phyloP scores from a whole-genome alignment of 2,329 filamentous ascomycete genomes.

The Microsporum canis region DNA sequence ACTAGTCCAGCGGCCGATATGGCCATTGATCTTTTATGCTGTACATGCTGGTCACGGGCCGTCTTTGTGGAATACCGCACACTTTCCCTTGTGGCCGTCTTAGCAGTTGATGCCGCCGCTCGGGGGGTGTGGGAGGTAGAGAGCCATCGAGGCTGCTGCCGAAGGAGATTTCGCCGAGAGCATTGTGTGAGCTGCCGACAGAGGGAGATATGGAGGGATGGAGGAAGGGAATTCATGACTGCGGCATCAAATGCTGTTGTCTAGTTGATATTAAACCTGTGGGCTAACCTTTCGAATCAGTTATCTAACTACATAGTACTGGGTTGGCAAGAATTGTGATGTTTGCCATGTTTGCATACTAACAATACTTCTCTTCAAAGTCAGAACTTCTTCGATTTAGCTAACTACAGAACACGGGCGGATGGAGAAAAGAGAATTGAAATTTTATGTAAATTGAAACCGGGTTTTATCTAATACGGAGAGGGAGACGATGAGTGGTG shows the following conservation, averaged over 20 bases:
- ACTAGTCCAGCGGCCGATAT: constrained; percentile 30
- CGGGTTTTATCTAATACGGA: neutral
- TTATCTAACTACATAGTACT: neutral
- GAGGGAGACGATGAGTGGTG: neutral
- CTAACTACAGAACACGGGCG: neutral
- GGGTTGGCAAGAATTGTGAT: neutral
- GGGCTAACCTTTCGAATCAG: neutral
- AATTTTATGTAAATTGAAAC: constrained; percentile 1
- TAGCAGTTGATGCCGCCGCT: constrained; percentile 22
- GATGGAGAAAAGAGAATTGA: neutral
- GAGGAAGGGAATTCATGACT: constrained; percentile 4
- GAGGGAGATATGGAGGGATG: constrained; percentile 10
- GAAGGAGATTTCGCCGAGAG: constrained; percentile 4
- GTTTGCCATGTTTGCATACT: constrained; percentile 1
- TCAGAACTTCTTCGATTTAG: neutral
- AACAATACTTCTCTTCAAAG: neutral
- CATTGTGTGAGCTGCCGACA: constrained; percentile 14
- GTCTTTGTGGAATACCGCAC: constrained; percentile 16
- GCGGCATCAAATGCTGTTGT: neutral
- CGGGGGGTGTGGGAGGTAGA: constrained; percentile 23
- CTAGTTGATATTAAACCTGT: neutral
- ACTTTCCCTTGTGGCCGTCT: neutral
- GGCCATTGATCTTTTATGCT: constrained; percentile 24
- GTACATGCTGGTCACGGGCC: constrained; percentile 19
- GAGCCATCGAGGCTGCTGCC: constrained; percentile 14